Conservation (phyloP, 441 rosid genomes). For the Bruguiera hainesii region DNA sequence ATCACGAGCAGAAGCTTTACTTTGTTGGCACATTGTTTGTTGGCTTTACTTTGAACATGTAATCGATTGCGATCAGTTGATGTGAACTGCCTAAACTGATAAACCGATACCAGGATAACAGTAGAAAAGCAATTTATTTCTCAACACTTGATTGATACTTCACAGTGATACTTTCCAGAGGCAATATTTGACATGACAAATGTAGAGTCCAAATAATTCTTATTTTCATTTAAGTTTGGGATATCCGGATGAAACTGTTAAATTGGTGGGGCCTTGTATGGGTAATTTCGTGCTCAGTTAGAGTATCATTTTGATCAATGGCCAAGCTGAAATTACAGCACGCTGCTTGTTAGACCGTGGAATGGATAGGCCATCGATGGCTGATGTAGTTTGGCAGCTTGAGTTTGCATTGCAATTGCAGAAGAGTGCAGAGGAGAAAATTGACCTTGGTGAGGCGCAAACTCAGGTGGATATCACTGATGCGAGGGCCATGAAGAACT, state of each 20-base stretch:
- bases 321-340: too few species aligned
- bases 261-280: too few species aligned
- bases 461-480: background rate
- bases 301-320: too few species aligned
- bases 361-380: constrained; percentile 39
- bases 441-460: too few species aligned
- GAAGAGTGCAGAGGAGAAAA: constrained; percentile 7
- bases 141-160: background rate
- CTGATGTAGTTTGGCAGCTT: constrained; percentile 46
- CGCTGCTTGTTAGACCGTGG: constrained; percentile 31
- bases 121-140: background rate
- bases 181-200: background rate
- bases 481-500: background rate
- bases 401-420: constrained; percentile 54
- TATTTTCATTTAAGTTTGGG: background rate
- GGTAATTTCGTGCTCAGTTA: too few species aligned
- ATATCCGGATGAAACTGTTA: too few species aligned
- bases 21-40: background rate
- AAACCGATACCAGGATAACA: background rate
- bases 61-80: background rate
- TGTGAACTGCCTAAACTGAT: background rate
- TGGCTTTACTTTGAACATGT: background rate
- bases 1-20: background rate
- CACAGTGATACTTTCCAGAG: background rate
- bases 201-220: background rate